Base-by-base conservation (phyloP, 345 rosid species). In the Camelina laxa region DNA sequence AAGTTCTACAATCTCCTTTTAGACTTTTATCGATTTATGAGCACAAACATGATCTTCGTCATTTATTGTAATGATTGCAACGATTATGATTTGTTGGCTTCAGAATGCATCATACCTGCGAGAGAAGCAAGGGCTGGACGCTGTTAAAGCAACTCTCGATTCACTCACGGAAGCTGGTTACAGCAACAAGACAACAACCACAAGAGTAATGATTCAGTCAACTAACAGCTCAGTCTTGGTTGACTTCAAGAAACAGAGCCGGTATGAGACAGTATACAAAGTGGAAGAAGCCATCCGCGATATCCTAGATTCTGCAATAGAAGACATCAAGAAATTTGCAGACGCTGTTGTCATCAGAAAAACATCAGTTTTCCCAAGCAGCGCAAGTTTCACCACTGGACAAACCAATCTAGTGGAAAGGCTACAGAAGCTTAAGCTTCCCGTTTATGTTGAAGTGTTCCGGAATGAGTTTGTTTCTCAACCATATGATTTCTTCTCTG, bases 401-500 rank as follows among this genome's bases (percentile, higher is more conserved):
- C 16, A 2, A 27, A 86, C 96, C 42, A 41, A 86, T 9, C 76
- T 87, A 13, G 90, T 90, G 27, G n/a, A 70, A 47, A 87, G 67
- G 76, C 83, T 95, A 6, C 81, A 68, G 7, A 70, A 82, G 33
- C 75, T 64, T 67, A 70, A 84, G 48, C 89, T 95, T 5, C 57
- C 87, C 0, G 97, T 95, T 72, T 90, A 87, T 22, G 94, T 87
- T 8, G 80, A 85, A 72, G 58, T 77, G 38, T 90, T 95, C 81
- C 80, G 79, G 68, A 95, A 95, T 48, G 99, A 95, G 83, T 95
- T 89, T 75, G 76, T 84, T 24, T 90, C 99, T 79, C 97, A 92
- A 70, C 80, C 96, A n/a, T 95, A 90, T 91, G 99, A 95, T 72
- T 92, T 87, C 84, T 90, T 88, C 73, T 70, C 99, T 3, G 98